Evolutionary conservation across 306 rosid genomes (phyloP).

Genomic region (Vigna hirtella): DNA sequence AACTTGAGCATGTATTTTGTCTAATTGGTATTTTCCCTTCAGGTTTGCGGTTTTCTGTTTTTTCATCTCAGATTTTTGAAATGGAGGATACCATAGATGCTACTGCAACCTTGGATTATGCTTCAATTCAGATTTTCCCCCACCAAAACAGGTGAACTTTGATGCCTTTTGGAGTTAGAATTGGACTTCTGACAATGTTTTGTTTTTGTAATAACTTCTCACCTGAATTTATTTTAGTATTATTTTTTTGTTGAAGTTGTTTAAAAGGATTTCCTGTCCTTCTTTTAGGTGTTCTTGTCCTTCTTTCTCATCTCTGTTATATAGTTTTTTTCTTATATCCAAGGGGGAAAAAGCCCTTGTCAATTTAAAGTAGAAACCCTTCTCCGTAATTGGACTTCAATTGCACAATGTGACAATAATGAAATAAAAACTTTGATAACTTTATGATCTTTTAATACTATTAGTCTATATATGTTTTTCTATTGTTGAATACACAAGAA

Average conservation of each 20-base stretch:
- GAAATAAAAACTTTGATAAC: neutral
- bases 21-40: slow-evolving; percentile 32
- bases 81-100: slow-evolving; percentile 70
- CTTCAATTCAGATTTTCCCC: slow-evolving; percentile 73
- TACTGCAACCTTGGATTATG: slow-evolving; percentile 64
- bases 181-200: slow-evolving; percentile 31
- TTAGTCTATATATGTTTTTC: neutral
- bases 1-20: slow-evolving; percentile 29
- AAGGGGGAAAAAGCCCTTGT: neutral
- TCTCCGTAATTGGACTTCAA: neutral
- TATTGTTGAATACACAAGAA: neutral
- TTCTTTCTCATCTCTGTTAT: slow-evolving; percentile 1
- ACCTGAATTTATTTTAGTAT: slow-evolving; percentile 6
- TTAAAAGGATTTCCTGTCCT: neutral
- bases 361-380: neutral
- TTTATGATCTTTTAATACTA: neutral
- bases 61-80: slow-evolving; percentile 43
- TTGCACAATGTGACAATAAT: slow-evolving; percentile 17
- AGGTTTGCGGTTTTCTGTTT: slow-evolving; percentile 49
- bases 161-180: slow-evolving; percentile 23
- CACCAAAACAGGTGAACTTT: slow-evolving; percentile 69
- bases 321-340: neutral
- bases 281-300: slow-evolving; percentile 4
- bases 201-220: slow-evolving; percentile 13
- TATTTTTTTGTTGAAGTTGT: neutral